These are phyloP conservation scores for Sugiyamaella boreocaroliniensis DNA, from an alignment of 805 yeast genomes.

Conservation along the genomic window DNA sequence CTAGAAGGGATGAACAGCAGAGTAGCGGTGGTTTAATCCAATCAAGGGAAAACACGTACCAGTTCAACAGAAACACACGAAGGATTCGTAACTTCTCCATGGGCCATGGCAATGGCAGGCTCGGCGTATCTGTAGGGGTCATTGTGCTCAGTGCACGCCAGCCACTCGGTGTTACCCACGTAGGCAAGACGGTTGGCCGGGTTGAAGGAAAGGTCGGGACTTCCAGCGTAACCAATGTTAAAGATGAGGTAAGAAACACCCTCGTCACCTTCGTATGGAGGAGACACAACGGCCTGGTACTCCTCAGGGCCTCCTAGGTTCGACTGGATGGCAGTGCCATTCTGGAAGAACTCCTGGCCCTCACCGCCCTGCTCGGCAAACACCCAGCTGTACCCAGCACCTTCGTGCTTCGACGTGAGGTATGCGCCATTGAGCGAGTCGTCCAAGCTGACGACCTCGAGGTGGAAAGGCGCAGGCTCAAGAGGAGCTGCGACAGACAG, in stretches of 20 bases:
- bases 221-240: background rate
- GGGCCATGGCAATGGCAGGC: slow-evolving; percentile 1
- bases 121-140: slow-evolving; percentile 1
- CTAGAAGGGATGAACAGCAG: too few relatives aligned
- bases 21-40: too few relatives aligned
- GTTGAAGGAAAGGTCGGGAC: background rate
- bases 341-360: background rate
- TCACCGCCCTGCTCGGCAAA: background rate
- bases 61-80: background rate
- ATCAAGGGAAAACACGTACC: background rate
- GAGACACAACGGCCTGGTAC: too few relatives aligned
- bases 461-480: background rate
- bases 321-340: background rate
- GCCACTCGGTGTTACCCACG: background rate
- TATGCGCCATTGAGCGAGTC: background rate
- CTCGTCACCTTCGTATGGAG: background rate
- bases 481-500: background rate
- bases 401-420: slow-evolving; percentile 3
- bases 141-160: background rate
- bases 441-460: background rate
- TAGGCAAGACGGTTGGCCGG: background rate
- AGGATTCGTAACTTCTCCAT: background rate
- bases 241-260: background rate
- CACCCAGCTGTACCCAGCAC: slow-evolving; percentile 2
- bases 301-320: background rate